A percentile compares a stretch with the other conserved stretches of the same genome.
Evolutionary conservation across 768 basidiomycete species (phyloP).

Genomic region (Gloeophyllum trabeum): DNA sequence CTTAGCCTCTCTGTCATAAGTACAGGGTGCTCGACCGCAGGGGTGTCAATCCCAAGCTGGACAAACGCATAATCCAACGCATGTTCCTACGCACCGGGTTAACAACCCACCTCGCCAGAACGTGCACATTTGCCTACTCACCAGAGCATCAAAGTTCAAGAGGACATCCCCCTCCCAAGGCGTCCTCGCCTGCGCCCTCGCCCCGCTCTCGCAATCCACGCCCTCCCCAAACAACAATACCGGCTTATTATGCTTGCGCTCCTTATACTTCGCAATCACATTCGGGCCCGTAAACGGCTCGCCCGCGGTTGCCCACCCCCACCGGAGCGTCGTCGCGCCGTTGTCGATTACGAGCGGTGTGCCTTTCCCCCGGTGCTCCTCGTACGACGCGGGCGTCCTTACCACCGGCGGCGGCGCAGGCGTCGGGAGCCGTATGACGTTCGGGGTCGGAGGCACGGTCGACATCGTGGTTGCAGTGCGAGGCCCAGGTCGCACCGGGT

Average conservation of each 20-base stretch:
- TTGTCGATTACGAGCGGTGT: conserved; percentile 84
- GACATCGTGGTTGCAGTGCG: neutral
- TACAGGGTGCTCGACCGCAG: conserved; percentile 74
- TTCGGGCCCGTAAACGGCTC: conserved; percentile 56
- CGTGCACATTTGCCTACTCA: conserved; percentile 28
- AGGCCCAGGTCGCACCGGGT: no score
- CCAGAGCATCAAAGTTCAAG: conserved; percentile 86
- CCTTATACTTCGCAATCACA: conserved; percentile 79
- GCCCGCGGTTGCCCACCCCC: conserved; percentile 63
- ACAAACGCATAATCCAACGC: conserved; percentile 89
- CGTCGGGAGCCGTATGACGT: conserved; percentile 13
- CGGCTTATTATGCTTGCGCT: conserved; percentile 72
- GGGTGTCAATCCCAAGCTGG: conserved; percentile 71
- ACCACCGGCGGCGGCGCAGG: conserved; percentile 22
- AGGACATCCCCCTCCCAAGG: conserved; percentile 95
- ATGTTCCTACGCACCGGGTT: conserved; percentile 57
- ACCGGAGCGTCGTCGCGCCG: conserved; percentile 72
- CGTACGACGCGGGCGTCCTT: conserved; percentile 32
- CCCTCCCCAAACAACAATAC: conserved; percentile 84
- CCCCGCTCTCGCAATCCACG: conserved; percentile 78
- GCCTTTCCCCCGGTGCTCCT: conserved; percentile 31
- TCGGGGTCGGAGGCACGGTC: conserved; percentile 3
- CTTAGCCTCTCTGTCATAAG: conserved; percentile 89
- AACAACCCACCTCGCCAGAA: neutral
- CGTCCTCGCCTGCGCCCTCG: conserved; percentile 63